phyloP scores from a whole-genome alignment of 2,329 filamentous ascomycete genomes.

The Didymella pomorum region DNA sequence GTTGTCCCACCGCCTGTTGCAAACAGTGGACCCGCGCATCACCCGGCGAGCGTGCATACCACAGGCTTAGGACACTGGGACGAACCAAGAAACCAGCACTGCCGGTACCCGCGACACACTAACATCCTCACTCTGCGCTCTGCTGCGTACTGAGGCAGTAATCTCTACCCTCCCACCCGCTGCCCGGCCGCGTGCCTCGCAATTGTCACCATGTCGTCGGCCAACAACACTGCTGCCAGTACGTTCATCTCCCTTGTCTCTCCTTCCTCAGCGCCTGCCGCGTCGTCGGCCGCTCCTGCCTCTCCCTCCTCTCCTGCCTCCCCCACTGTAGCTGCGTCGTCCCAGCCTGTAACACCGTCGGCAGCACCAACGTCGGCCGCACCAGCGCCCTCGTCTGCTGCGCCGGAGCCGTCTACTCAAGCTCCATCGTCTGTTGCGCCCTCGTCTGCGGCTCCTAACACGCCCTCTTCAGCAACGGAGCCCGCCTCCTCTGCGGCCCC shows the following conservation, averaged over 20 bases:
- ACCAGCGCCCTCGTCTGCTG: slow-evolving; percentile 27
- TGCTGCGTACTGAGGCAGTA: not conserved
- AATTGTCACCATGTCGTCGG: slow-evolving; percentile 38
- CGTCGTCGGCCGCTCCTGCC: slow-evolving; percentile 21
- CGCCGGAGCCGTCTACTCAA: slow-evolving; percentile 23
- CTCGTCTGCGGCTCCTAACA: slow-evolving; percentile 30
- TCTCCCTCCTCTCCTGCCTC: slow-evolving; percentile 22
- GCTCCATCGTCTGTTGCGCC: slow-evolving; percentile 21
- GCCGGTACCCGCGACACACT: slow-evolving; percentile 28
- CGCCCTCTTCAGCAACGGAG: slow-evolving; percentile 26
- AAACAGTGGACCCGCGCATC: slow-evolving; percentile 22
- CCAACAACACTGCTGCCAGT: slow-evolving; percentile 41
- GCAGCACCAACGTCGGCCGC: slow-evolving; percentile 30
- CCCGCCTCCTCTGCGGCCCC: slow-evolving; percentile 18
- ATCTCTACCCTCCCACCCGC: slow-evolving; percentile 15
- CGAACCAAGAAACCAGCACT: slow-evolving; percentile 13
- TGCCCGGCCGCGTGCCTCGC: slow-evolving; percentile 21
- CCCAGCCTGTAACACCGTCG: slow-evolving; percentile 32
- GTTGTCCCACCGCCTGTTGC: slow-evolving; percentile 25
- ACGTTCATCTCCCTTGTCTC: slow-evolving; percentile 41
- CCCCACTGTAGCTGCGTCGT: slow-evolving; percentile 26
- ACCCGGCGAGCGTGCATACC: slow-evolving; percentile 14
- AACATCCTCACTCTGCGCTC: slow-evolving; percentile 29
- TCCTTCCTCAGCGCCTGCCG: slow-evolving; percentile 21
- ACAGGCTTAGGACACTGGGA: slow-evolving; percentile 2